phyloP scores from a whole-genome alignment of 805 yeast genomes.

The Scheffersomyces ergatensis region DNA sequence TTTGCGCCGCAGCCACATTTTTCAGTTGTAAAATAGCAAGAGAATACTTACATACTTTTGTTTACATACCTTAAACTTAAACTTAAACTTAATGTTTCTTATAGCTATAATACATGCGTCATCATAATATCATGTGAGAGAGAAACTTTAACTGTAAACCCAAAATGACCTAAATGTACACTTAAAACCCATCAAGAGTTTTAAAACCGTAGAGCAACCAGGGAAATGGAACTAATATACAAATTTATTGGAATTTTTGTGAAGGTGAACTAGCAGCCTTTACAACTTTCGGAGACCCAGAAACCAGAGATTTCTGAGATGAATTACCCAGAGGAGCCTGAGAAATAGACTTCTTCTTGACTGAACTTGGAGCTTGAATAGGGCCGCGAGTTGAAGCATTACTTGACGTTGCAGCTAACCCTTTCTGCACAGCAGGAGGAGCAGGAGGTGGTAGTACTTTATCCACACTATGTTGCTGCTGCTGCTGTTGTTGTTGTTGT shows the following conservation, averaged over 20 bases:
- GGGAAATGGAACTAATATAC: background rate
- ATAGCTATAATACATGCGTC: background rate
- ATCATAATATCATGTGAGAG: background rate
- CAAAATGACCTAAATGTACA: background rate
- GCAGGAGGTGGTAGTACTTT: background rate
- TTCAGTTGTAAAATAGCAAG: no score
- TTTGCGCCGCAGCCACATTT: no score
- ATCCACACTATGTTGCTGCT: background rate
- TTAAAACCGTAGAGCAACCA: no score
- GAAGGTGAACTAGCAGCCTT: background rate
- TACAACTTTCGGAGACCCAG: background rate
- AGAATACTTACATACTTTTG: no score
- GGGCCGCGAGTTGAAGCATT: background rate
- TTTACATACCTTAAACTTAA: no score
- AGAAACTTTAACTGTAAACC: background rate
- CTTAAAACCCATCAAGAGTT: background rate
- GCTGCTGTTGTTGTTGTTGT: slow-evolving; percentile 4
- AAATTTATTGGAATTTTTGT: background rate
- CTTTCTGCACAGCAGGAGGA: background rate
- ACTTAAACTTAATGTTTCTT: background rate
- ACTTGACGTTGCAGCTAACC: background rate
- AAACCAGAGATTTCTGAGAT: background rate
- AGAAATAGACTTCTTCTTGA: background rate
- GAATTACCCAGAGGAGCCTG: background rate
- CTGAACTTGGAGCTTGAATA: background rate